Conservation (phyloP, 192 early-diverging fungal species). For the Dimargaris xerosporica region DNA sequence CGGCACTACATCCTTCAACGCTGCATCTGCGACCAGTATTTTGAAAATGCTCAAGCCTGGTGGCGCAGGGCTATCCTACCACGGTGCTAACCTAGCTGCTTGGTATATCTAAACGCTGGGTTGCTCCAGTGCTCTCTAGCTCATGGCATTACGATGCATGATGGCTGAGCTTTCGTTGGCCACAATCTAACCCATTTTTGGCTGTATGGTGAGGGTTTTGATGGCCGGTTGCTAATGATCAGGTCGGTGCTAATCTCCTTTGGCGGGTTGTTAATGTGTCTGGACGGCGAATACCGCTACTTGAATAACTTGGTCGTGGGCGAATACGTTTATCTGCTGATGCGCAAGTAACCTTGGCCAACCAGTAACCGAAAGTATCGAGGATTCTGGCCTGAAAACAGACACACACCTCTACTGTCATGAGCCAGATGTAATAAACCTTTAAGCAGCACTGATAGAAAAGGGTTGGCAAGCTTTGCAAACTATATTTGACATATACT, state of each 20-base stretch:
- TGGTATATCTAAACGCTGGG: neutral
- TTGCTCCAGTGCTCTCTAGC: neutral
- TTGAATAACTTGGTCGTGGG: constrained; percentile 73
- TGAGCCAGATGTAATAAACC: too few species aligned
- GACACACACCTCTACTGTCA: too few species aligned
- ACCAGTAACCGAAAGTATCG: too few species aligned
- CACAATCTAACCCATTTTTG: neutral
- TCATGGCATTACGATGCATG: neutral
- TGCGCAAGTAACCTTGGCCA: constrained; percentile 41
- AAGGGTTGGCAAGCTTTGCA: too few species aligned
- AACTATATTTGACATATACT: too few species aligned
- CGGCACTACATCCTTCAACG: too few species aligned
- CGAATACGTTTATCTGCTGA: constrained; percentile 80
- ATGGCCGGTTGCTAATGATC: neutral
- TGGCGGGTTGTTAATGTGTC: constrained; percentile 81
- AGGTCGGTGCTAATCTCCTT: constrained; percentile 80
- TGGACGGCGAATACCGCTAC: constrained; percentile 71
- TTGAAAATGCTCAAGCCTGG: neutral
- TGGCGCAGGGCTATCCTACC: too few species aligned
- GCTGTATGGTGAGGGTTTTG: neutral
- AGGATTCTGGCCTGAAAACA: too few species aligned
- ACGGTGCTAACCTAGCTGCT: neutral
- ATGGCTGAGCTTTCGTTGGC: neutral
- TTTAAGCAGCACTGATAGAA: too few species aligned
- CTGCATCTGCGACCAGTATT: neutral